Percentiles rank a stretch among this genome's conserved stretches.
phyloP scores from a whole-genome alignment of 139 green algal species.

The Micractinium conductrix region DNA sequence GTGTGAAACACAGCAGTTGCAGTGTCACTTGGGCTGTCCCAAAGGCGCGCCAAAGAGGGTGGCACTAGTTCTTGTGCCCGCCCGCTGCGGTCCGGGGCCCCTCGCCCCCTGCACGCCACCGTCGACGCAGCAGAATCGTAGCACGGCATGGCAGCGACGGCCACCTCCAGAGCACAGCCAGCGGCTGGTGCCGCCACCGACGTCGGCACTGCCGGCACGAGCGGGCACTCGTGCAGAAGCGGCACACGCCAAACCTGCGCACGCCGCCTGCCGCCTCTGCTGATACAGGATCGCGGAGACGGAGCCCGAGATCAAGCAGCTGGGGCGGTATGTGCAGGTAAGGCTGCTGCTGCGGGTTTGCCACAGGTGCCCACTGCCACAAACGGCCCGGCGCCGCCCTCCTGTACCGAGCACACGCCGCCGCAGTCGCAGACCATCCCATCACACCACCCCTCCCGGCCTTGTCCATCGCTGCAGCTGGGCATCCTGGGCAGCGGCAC shows the following conservation, averaged over 20 bases:
- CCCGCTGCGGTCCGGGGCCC: too few species aligned
- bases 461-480: slow-evolving; percentile 24
- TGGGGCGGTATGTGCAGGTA: slow-evolving; percentile 38
- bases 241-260: too few species aligned
- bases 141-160: too few species aligned
- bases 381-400: not conserved
- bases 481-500: slow-evolving; percentile 48
- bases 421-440: not conserved
- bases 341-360: too few species aligned
- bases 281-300: not conserved
- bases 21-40: too few species aligned
- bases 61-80: too few species aligned
- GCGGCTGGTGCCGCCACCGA: not conserved
- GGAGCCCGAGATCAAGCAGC: slow-evolving; percentile 19
- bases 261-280: not conserved
- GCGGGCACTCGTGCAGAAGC: not conserved
- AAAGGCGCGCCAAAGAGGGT: too few species aligned
- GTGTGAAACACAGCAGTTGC: too few species aligned
- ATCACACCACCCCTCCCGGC: not conserved
- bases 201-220: not conserved
- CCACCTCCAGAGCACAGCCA: too few species aligned
- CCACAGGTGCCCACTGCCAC: not conserved
- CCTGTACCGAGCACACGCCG: not conserved
- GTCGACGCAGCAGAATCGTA: too few species aligned
- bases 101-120: too few species aligned